Percentiles rank a stretch among this genome's conserved stretches.
Evolutionary conservation across 2,329 filamentous ascomycete genomes (phyloP).

Genomic region (Talaromyces piceae): DNA sequence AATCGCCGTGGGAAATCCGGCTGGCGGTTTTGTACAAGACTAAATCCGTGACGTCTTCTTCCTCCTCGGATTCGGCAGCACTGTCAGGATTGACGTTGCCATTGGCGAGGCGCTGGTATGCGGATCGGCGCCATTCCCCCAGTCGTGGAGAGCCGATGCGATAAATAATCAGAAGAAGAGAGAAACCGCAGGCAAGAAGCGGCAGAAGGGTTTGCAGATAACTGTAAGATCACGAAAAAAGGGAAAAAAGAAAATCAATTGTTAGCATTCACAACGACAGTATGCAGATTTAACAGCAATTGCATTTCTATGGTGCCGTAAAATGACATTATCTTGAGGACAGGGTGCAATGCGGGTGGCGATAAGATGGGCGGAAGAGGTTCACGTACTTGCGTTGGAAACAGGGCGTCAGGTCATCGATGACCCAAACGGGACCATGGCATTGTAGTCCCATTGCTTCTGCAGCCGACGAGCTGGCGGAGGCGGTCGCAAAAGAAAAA

Average conservation of each 20-base stretch:
- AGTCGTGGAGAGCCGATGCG: constrained; percentile 50
- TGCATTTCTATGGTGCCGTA: neutral
- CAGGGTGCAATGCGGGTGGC: too few species aligned
- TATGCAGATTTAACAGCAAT: neutral
- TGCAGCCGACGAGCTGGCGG: constrained; percentile 3
- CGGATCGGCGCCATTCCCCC: constrained; percentile 46
- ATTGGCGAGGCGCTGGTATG: constrained; percentile 47
- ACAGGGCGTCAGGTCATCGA: constrained; percentile 56
- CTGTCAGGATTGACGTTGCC: constrained; percentile 23
- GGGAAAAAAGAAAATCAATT: constrained; percentile 1
- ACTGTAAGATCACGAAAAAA: too few species aligned
- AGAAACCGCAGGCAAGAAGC: constrained; percentile 61
- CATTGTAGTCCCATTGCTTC: constrained; percentile 49
- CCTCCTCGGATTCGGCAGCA: constrained; percentile 43
- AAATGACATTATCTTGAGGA: too few species aligned
- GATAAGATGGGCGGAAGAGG: neutral
- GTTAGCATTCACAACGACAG: constrained; percentile 14
- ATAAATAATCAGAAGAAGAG: constrained; percentile 57
- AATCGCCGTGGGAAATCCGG: constrained; percentile 40
- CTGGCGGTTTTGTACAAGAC: constrained; percentile 50
- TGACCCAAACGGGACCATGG: constrained; percentile 50
- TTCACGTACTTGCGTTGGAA: constrained; percentile 49
- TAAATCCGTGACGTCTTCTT: constrained; percentile 47
- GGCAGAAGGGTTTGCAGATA: constrained; percentile 77
- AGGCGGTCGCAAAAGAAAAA: neutral